Percentiles rank a stretch among this genome's conserved stretches.
Conservation (phyloP, 768 basidiomycete species). For the Phallus indusiatus region DNA sequence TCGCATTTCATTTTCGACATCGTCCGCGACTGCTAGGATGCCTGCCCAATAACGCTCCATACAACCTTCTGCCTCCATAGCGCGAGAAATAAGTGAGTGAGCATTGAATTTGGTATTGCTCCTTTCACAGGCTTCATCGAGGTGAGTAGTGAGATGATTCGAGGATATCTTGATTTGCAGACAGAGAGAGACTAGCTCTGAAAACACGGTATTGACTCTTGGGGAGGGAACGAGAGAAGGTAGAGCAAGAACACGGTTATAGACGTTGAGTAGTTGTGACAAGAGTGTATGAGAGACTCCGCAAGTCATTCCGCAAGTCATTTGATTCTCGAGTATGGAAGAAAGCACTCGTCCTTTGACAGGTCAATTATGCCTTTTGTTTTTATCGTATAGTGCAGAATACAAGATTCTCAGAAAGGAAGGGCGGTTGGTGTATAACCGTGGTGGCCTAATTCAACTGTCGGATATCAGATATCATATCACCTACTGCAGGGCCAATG, state of each 20-base stretch:
- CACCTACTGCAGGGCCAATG: too few species aligned
- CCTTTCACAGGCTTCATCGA: background rate
- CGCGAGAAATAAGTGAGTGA: background rate
- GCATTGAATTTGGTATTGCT: background rate
- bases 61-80: slow-evolving; percentile 7
- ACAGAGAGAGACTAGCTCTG: slow-evolving; percentile 4
- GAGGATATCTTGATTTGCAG: slow-evolving; percentile 4
- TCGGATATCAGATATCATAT: too few species aligned
- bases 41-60: slow-evolving; percentile 7
- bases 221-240: slow-evolving; percentile 3
- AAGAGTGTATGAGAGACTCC: background rate
- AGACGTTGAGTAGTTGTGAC: background rate
- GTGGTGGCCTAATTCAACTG: too few species aligned
- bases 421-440: too few species aligned
- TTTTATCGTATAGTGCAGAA: too few species aligned
- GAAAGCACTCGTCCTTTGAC: background rate
- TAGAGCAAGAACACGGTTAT: slow-evolving; percentile 2
- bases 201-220: background rate
- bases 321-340: background rate
- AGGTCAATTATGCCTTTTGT: too few species aligned
- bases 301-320: background rate
- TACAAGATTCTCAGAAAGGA: too few species aligned
- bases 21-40: background rate
- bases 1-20: background rate
- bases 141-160: slow-evolving; percentile 1